A percentile compares a stretch with the other conserved stretches of the same genome.
phyloP scores from a whole-genome alignment of 2,329 filamentous ascomycete genomes.

The Paecilomyces variotii region DNA sequence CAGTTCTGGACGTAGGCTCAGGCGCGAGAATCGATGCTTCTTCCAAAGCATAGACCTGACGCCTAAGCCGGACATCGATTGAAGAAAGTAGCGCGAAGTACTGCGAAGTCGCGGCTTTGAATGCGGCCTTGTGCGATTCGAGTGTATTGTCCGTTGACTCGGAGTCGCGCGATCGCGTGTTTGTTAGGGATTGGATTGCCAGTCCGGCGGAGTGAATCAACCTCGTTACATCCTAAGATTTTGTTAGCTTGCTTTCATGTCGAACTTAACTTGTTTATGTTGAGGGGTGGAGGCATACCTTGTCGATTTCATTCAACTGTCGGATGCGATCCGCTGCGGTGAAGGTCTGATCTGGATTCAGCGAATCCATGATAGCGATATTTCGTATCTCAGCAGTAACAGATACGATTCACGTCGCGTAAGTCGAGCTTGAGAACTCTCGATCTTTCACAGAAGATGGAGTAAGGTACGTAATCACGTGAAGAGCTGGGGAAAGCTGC shows the following conservation, averaged over 20 bases:
- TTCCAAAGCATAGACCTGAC: slow-evolving; percentile 71
- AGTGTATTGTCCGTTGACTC: slow-evolving; percentile 33
- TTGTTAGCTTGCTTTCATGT: slow-evolving; percentile 14
- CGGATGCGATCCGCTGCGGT: slow-evolving; percentile 69
- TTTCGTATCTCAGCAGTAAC: neutral
- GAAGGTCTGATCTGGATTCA: slow-evolving; percentile 39
- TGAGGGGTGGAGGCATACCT: slow-evolving; percentile 33
- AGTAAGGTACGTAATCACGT: slow-evolving; percentile 1
- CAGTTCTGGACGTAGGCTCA: slow-evolving; percentile 26
- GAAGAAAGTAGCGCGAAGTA: slow-evolving; percentile 68
- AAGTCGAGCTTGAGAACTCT: neutral
- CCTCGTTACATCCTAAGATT: slow-evolving; percentile 40
- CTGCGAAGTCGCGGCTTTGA: slow-evolving; percentile 46
- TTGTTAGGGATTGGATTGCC: slow-evolving; percentile 57
- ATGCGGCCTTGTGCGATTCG: slow-evolving; percentile 51
- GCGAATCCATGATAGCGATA: slow-evolving; percentile 7
- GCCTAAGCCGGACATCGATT: slow-evolving; percentile 65
- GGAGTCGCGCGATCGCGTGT: slow-evolving; percentile 31
- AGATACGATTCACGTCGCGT: neutral
- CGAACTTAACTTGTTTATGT: neutral
- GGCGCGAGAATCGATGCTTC: slow-evolving; percentile 65
- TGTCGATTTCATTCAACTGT: slow-evolving; percentile 72
- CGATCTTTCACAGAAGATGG: neutral
- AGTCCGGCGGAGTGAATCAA: slow-evolving; percentile 53
- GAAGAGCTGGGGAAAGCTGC: slow-evolving; percentile 2